Evolutionary conservation across 108 stramenopile genomes (phyloP).

Genomic region (Aureococcus anophagefferens): DNA sequence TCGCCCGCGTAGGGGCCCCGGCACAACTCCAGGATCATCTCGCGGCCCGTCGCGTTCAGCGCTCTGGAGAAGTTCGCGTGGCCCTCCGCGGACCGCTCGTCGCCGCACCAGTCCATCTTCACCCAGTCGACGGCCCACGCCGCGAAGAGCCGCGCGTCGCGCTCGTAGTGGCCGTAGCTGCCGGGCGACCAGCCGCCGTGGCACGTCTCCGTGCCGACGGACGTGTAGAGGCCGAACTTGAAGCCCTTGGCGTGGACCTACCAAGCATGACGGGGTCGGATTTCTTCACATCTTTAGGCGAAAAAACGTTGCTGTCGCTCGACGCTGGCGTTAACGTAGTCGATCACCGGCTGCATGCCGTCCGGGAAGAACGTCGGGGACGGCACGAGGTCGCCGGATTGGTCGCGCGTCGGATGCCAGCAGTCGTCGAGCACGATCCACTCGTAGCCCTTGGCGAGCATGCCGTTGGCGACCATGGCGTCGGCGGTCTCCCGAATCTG

Average conservation of each 20-base stretch:
- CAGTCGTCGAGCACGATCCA: conserved; percentile 5
- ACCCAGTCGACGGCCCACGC: conserved; percentile 4
- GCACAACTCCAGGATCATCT: conserved; percentile 1
- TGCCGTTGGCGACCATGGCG: background rate
- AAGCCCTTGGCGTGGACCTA: background rate
- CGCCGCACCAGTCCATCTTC: background rate
- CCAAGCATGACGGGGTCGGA: no score
- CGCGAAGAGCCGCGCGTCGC: background rate
- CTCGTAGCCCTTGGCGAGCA: background rate
- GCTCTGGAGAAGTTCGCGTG: background rate
- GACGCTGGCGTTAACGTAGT: no score
- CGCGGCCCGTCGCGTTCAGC: conserved; percentile 4
- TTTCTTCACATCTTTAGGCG: no score
- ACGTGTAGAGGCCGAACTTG: conserved; percentile 1
- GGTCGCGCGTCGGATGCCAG: background rate
- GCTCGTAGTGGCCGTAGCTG: conserved; percentile 1
- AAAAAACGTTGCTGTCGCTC: no score
- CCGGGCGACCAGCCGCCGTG: background rate
- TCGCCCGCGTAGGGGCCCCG: background rate
- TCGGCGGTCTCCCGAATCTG: background rate
- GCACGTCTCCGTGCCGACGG: background rate
- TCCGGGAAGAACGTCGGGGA: background rate
- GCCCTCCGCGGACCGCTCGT: background rate
- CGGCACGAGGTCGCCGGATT: background rate
- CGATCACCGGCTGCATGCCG: no score